Evolutionary conservation across 2,329 filamentous ascomycete species (phyloP).

Genomic region (Neurospora crassa): DNA sequence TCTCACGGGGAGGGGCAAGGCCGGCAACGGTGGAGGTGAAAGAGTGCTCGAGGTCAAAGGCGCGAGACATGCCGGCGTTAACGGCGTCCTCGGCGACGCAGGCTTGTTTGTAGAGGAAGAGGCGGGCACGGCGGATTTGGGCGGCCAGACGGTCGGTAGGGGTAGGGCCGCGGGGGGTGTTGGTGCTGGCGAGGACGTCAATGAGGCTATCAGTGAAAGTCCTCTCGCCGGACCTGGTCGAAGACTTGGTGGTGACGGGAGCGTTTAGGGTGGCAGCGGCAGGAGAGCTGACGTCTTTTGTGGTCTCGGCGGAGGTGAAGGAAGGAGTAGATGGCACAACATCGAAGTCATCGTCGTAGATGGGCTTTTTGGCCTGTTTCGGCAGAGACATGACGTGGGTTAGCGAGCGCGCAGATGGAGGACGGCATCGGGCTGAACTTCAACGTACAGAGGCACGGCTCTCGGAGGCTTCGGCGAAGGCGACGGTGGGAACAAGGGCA

Average conservation of each 20-base stretch:
- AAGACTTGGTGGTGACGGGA: constrained; percentile 14
- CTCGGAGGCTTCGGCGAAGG: constrained; percentile 41
- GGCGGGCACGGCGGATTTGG: constrained; percentile 69
- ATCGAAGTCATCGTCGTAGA: constrained; percentile 68
- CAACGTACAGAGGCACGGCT: constrained; percentile 16
- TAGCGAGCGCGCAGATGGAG: constrained; percentile 4
- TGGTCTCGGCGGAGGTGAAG: constrained; percentile 12
- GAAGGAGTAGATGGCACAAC: constrained; percentile 23
- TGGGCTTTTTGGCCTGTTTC: constrained; percentile 53
- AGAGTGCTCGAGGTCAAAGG: constrained; percentile 76
- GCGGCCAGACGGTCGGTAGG: constrained; percentile 83
- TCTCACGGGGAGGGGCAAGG: constrained; percentile 75
- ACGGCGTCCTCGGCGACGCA: constrained; percentile 69
- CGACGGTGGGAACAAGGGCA: constrained; percentile 36
- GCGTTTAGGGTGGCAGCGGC: constrained; percentile 15
- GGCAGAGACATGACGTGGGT: constrained; percentile 5
- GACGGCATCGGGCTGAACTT: background rate
- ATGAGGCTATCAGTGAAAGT: constrained; percentile 20
- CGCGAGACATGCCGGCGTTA: constrained; percentile 71
- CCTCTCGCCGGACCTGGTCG: background rate
- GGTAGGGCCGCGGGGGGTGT: constrained; percentile 46
- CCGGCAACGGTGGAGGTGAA: constrained; percentile 86
- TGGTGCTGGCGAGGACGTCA: constrained; percentile 18
- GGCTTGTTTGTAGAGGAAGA: constrained; percentile 71
- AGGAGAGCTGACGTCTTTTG: constrained; percentile 13